Evolutionary conservation across 2,329 filamentous ascomycete species (phyloP).

Genomic region (Purpureocillium takamizusanense): DNA sequence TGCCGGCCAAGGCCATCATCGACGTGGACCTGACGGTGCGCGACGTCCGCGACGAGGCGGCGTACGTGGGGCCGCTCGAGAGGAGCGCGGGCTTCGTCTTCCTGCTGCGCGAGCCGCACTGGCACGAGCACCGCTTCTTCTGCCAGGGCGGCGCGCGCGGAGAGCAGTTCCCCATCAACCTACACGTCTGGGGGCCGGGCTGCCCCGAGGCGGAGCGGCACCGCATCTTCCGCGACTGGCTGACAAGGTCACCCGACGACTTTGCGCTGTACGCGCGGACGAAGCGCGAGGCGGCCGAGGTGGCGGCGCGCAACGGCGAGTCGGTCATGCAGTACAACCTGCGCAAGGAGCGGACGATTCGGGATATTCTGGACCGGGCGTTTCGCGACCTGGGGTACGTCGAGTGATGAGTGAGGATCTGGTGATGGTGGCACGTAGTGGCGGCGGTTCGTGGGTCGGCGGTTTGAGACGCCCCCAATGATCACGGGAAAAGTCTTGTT

Average conservation of each 20-base stretch:
- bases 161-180: slow-evolving; percentile 20
- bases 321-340: slow-evolving; percentile 26
- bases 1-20: slow-evolving; percentile 42
- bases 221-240: slow-evolving; percentile 32
- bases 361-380: slow-evolving; percentile 22
- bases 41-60: slow-evolving; percentile 27
- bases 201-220: slow-evolving; percentile 31
- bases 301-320: slow-evolving; percentile 19
- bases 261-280: slow-evolving; percentile 27
- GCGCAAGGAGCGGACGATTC: slow-evolving; percentile 28
- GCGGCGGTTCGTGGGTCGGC: no score
- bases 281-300: slow-evolving; percentile 26
- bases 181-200: slow-evolving; percentile 38
- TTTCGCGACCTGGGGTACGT: slow-evolving; percentile 4
- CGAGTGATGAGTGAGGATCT: no score
- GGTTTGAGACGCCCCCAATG: no score
- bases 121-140: slow-evolving; percentile 41
- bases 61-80: slow-evolving; percentile 34
- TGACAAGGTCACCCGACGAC: slow-evolving; percentile 25
- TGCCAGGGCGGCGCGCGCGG: slow-evolving; percentile 3
- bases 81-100: slow-evolving; percentile 35
- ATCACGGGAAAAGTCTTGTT: no score
- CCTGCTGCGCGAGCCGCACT: slow-evolving; percentile 32
- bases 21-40: slow-evolving; percentile 40
- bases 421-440: no score